These are phyloP conservation scores for Lactarius pseudohatsudake DNA, from an alignment of 768 basidiomycete genomes.

Conservation along the genomic window DNA sequence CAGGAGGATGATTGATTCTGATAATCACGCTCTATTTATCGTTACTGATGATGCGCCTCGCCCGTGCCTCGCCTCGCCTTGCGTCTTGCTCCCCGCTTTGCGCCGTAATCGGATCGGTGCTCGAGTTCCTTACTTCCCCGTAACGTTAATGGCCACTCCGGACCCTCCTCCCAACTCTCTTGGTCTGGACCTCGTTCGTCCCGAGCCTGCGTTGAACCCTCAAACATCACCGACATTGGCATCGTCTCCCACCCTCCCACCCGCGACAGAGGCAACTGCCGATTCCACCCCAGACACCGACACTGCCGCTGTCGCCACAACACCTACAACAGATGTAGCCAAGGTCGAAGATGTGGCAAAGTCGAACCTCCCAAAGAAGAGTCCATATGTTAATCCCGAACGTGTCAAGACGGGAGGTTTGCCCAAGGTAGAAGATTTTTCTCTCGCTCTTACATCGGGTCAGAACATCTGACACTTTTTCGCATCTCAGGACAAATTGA, in stretches of 20 bases:
- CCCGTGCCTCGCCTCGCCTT: conserved; percentile 6
- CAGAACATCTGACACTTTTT: conserved; percentile 6
- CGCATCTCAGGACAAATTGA: conserved; percentile 58
- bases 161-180: conserved; percentile 57
- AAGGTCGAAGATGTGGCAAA: conserved; percentile 29
- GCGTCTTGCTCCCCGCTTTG: conserved; percentile 12
- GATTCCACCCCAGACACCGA: conserved; percentile 11
- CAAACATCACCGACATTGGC: conserved; percentile 29
- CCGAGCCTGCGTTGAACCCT: conserved; percentile 34
- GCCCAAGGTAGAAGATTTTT: conserved; percentile 53
- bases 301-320: conserved; percentile 8
- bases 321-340: conserved; percentile 9
- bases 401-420: conserved; percentile 81
- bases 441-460: conserved; percentile 21
- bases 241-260: conserved; percentile 18
- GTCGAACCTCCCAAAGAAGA: conserved; percentile 46
- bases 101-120: conserved; percentile 20
- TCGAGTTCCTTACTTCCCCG: conserved; percentile 8
- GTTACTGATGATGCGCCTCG: conserved; percentile 1
- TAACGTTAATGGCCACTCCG: conserved; percentile 34
- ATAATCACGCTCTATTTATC: conserved; percentile 19
- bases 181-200: conserved; percentile 65
- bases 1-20: conserved; percentile 2
- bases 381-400: conserved; percentile 78
- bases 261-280: conserved; percentile 1